Evolutionary conservation across 73 alveolate genomes (phyloP).

Genomic region (Diophrys sp.): DNA sequence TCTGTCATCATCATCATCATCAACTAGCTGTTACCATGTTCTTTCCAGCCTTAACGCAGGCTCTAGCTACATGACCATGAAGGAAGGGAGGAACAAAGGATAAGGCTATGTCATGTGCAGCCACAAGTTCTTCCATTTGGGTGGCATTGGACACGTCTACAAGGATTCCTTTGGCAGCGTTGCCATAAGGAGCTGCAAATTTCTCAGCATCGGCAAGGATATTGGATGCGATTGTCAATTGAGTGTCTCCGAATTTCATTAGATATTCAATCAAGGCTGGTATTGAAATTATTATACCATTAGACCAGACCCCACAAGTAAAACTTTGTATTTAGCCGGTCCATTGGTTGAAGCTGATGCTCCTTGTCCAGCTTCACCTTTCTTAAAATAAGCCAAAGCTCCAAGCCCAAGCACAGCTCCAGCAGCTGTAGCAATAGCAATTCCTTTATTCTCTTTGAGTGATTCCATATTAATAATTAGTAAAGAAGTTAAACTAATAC

Average conservation of each 20-base stretch:
- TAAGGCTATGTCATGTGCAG: constrained; percentile 58
- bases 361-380: too few relatives aligned
- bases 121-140: constrained; percentile 47
- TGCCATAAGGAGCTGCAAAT: constrained; percentile 44
- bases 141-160: constrained; percentile 60
- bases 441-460: too few relatives aligned
- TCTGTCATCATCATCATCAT: constrained; percentile 71
- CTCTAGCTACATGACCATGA: constrained; percentile 59
- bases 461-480: too few relatives aligned
- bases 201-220: constrained; percentile 68
- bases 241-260: constrained; percentile 53
- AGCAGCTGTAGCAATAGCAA: too few relatives aligned
- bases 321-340: too few relatives aligned
- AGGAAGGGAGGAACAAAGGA: constrained; percentile 81
- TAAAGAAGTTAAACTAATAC: too few relatives aligned
- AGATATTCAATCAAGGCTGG: constrained; percentile 76
- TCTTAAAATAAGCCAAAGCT: too few relatives aligned
- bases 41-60: constrained; percentile 54
- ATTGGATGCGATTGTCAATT: constrained; percentile 69
- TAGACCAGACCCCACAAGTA: constrained; percentile 2
- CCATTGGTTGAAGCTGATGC: too few relatives aligned
- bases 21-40: constrained; percentile 73
- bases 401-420: too few relatives aligned
- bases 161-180: constrained; percentile 49
- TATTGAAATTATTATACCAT: too few relatives aligned